Evolutionary conservation across 1,139 yeast genomes (phyloP).

Genomic region (Candida glucosophila): DNA sequence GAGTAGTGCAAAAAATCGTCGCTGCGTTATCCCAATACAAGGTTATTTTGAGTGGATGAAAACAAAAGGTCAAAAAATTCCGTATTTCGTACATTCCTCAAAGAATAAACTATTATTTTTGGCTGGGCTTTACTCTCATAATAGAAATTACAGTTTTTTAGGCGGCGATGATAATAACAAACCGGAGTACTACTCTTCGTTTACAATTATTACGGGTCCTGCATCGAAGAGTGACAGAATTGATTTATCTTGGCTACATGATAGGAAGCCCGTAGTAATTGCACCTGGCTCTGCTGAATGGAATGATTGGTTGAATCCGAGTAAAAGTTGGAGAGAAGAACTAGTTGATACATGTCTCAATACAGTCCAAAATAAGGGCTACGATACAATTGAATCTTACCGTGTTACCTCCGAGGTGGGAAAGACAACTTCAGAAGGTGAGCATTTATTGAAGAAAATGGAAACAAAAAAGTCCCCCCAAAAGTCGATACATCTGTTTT

Average conservation of each 20-base stretch:
- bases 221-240: constrained; percentile 40
- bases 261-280: constrained; percentile 67
- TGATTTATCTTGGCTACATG: constrained; percentile 61
- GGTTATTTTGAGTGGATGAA: constrained; percentile 84
- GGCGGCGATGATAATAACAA: constrained; percentile 3
- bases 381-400: constrained; percentile 39
- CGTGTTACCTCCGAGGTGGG: constrained; percentile 62
- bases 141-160: constrained; percentile 15
- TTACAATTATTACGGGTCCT: constrained; percentile 66
- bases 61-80: constrained; percentile 33
- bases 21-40: constrained; percentile 70
- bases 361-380: constrained; percentile 29
- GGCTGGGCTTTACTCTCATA: constrained; percentile 63
- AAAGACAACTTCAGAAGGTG: constrained; percentile 42
- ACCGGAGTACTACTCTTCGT: constrained; percentile 36
- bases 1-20: constrained; percentile 29
- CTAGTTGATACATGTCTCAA: constrained; percentile 29
- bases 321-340: constrained; percentile 26
- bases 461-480: constrained; percentile 12
- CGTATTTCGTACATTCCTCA: constrained; percentile 56
- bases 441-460: constrained; percentile 27
- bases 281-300: constrained; percentile 49
- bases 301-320: constrained; percentile 54
- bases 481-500: constrained; percentile 26
- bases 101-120: constrained; percentile 48